Evolutionary conservation across 2,329 filamentous ascomycete species (phyloP), one percentile per base, ranked within the genome.

Genomic region (Aspergillus fructus): DNA sequence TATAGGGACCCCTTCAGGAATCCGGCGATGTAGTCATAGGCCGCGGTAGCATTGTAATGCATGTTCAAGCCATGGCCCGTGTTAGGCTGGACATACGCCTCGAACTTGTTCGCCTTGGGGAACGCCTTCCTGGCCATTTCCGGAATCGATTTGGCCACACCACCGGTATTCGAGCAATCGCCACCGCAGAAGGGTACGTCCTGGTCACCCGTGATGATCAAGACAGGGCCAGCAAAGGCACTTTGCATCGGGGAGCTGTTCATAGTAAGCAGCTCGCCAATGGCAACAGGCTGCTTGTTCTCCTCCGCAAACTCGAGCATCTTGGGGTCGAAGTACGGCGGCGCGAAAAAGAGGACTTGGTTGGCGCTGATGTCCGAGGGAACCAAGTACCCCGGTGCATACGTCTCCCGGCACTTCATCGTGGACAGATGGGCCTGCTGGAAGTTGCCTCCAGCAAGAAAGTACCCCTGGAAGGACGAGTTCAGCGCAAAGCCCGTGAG

Each of bases 401-500:
- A 65, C n/a, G 33, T 17, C 34, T 15, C 33, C 59, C 0, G 62
- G 56, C 13, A 61, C 51, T 45, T 67, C 62, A 40, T 47, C 45
- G 42, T 55, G 57, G 53, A 64, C 51, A 34, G 45, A 13, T 49
- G 48, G 21, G 61, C 63, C 57, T 65, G 63, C 11, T 60, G 59
- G 49, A 60, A 63, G 49, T 60, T 62, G 42, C 58, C 62, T 24
- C 55, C 65, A n/a, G 59, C 60, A 21, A 61, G 49, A 46, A 66
- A 66, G 9, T 61, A 49, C 3, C 59, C 51, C 23, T 55, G 53
- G 37, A 61, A 67, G 6, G 56, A 52, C 12, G 56, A 57, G 60
- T 65, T 73, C 15, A 70, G 49, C 17, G 74, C 61, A 53, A 71
- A 77, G 6, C 73, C 76, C 2, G 76, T 77, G 47, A 78, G 63